phyloP scores from a whole-genome alignment of 371 early-diverging fungal species.

The Chytridium lagenaria region DNA sequence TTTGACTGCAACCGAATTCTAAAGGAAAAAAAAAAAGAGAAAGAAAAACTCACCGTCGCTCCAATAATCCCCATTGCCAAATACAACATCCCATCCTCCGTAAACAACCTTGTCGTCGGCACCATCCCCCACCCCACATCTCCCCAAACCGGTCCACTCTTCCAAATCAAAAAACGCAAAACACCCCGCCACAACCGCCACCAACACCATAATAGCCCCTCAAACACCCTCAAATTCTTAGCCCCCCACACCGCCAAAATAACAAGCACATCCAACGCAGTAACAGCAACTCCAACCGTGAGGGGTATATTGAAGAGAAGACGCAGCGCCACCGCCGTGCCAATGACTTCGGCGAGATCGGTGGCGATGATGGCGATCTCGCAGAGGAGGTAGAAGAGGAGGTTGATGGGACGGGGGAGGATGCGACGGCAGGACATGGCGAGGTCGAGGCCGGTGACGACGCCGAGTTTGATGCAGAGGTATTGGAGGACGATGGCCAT shows the following conservation, averaged over 20 bases:
- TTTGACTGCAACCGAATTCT: neutral
- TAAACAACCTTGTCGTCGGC: constrained; percentile 68
- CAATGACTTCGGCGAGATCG: constrained; percentile 84
- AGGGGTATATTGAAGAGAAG: constrained; percentile 76
- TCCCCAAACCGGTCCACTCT: constrained; percentile 64
- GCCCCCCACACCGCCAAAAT: constrained; percentile 70
- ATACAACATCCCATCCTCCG: constrained; percentile 66
- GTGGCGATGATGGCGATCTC: constrained; percentile 74
- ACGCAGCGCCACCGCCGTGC: constrained; percentile 81
- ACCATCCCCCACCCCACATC: constrained; percentile 73
- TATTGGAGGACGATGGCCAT: constrained; percentile 81
- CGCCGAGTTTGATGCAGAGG: constrained; percentile 77
- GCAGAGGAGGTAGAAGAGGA: constrained; percentile 68
- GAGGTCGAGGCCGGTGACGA: constrained; percentile 77
- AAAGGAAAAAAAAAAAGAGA: neutral
- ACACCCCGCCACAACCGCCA: constrained; percentile 72
- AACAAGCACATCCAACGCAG: constrained; percentile 77
- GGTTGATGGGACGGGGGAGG: constrained; percentile 63
- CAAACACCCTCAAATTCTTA: constrained; percentile 67
- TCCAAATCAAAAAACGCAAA: constrained; percentile 60
- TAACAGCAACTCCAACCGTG: constrained; percentile 79
- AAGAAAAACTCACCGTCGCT: constrained; percentile 56
- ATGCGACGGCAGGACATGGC: constrained; percentile 70
- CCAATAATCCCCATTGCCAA: constrained; percentile 84
- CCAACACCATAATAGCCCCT: constrained; percentile 70